Evolutionary conservation across 306 rosid species (phyloP).

Genomic region (Sechiopsis laciniata): DNA sequence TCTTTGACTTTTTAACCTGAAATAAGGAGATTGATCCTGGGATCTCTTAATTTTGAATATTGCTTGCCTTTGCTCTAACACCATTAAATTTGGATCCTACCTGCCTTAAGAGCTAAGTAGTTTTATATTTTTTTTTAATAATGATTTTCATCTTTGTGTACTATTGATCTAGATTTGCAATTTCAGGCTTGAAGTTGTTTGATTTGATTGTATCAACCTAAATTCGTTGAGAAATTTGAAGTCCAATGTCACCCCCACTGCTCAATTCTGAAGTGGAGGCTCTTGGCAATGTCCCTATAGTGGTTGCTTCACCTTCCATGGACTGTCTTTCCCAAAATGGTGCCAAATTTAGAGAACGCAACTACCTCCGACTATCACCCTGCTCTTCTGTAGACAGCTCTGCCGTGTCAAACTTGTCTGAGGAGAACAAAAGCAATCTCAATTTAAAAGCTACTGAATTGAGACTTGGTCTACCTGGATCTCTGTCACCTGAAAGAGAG

Average conservation of each 20-base stretch:
- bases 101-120: background rate
- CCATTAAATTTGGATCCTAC: background rate
- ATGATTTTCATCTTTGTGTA: slow-evolving; percentile 6
- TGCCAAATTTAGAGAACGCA: slow-evolving; percentile 61
- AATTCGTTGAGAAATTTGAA: slow-evolving; percentile 25
- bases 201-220: slow-evolving; percentile 18
- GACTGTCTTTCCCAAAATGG: slow-evolving; percentile 57
- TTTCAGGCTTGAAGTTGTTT: slow-evolving; percentile 16
- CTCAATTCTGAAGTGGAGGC: slow-evolving; percentile 67
- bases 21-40: background rate
- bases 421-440: slow-evolving; percentile 55
- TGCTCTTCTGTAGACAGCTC: slow-evolving; percentile 95
- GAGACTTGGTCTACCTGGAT: slow-evolving; percentile 93
- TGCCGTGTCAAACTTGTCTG: slow-evolving; percentile 47
- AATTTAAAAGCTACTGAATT: slow-evolving; percentile 83
- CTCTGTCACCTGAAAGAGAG: slow-evolving; percentile 70
- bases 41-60: background rate
- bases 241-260: slow-evolving; percentile 66
- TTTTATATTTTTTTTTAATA: background rate
- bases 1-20: background rate
- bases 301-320: slow-evolving; percentile 44
- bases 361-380: slow-evolving; percentile 78
- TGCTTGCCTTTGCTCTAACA: background rate
- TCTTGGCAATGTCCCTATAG: slow-evolving; percentile 40
- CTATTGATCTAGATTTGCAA: slow-evolving; percentile 9